Evolutionary conservation across 2,329 filamentous ascomycete genomes (phyloP), one percentile per base, ranked within the genome.

Genomic region (Sclerotinia glacialis): DNA sequence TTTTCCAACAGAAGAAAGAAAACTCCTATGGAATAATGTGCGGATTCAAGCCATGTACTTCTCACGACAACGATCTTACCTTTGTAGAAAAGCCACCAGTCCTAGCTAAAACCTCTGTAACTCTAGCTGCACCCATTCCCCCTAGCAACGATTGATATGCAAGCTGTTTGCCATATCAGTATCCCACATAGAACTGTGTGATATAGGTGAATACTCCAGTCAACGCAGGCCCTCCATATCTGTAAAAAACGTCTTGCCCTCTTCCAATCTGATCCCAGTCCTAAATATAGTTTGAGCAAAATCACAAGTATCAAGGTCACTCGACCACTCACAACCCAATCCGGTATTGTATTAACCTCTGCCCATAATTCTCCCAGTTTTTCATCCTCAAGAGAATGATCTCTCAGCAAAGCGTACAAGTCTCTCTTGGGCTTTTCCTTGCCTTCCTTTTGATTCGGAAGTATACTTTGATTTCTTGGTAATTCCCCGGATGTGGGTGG

Each of bases 171-270:
- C n/a, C n/a, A 40, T 26, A 54, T 70, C 28, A 68, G 42, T n/a
- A 21, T 49, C 50, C 47, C 16, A 46, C 11, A 54, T 28, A 16
- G 16, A 31, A 37, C n/a, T 14, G 21, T 26, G 23, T 49, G 8
- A 14, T 8, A 49, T n/a, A 18, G 5, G 53, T 49, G 53, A 23
- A 72, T 73, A 81, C 81, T 12, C 79, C 86, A 9, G 87, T 89
- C 26, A 92, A 77, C 28, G 84, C 84, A 0, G 89, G 85, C 0
- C 86, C 86, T 23, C 86, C 89, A 76, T 93, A 93, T 46, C 90
- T 85, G 76, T 91, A 93, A 73, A 93, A 92, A 0, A 92, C 85
- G 71, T 90, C 85, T 75, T 94, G 90, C 0, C 90, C 91, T 72
- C 90, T 82, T 67, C 83, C 80, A 66, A 94, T 88, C 74, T 92